Base-by-base conservation (phyloP, 169 alveolate species). In the Plasmodium adleri region DNA sequence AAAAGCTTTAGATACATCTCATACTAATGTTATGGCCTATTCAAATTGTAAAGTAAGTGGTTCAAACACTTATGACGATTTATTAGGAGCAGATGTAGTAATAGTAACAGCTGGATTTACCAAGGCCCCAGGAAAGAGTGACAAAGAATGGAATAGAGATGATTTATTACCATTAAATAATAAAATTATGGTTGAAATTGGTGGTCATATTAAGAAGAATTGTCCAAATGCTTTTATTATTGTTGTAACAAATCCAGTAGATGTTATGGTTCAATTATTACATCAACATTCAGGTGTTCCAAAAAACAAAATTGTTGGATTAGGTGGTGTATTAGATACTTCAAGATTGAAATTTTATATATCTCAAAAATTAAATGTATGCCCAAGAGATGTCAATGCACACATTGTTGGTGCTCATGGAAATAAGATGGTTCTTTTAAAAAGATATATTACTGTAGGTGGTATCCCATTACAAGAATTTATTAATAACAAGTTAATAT, bases 401-500 rank as follows among this genome's bases (percentile, higher is more conserved):
- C 92, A 74, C 47, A 95, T 95, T 52, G 94, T 96, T 22, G 98
- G 98, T 17, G 98, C 96, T 4, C 98, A 96, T 88, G 98, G 98
- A 12, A 94, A 94, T 80, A 91, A 90, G 26, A 94, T 94, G 95
- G 91, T 90, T 12, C 93, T 92, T 2, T 73, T 94, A 22, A 70
- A 78, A 26, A 87, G 94, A 60, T 94, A 90, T 6, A 88, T 88
- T 15, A 92, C 96, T 49, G 93, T 92, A n/a, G 94, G 94, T 6
- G 96, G 96, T 22, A 89, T 94, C 54, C 83, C 94, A 7, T 73
- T 94, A 15, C 76, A 88, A 49, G 92, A 88, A 47, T 94, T 88
- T 80, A 83, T 94, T 66, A 72, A 85, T 32, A 72, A 89, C 28
- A 94, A 91, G 15, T 90, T 76, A 88, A 71, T 94, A 26, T 72